Evolutionary conservation across 2,329 filamentous ascomycete species (phyloP), one percentile per base, ranked within the genome.

Genomic region (Fusarium transvaalense): DNA sequence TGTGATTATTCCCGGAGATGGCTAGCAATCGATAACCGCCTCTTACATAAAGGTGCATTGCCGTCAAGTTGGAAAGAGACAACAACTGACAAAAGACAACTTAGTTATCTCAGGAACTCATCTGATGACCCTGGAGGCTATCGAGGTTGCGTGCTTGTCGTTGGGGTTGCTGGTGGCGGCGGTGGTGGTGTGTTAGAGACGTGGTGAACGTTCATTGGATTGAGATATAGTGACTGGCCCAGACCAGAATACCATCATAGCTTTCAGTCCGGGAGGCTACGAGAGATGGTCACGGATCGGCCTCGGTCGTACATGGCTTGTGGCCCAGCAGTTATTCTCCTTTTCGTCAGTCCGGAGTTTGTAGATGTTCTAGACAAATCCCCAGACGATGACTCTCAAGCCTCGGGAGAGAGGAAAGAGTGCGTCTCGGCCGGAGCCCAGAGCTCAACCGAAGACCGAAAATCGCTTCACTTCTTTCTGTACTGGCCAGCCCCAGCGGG

Each of bases 151-250:
- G 57, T 61, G 62, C 54, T 72, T 68, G 61, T 57, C 43, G 54
- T 65, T 66, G 51, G 65, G 64, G 68, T 68, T 69, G 53, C 64
- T 69, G 61, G 74, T 72, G 61, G 74, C 63, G 60, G 63, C 65
- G 58, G 68, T 67, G 68, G 71, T 76, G 74, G 75, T 74, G 72
- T 75, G 74, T 73, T 64, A 73, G 68, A 78, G 77, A 78, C 77
- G 77, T 78, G 77, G 76, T 77, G 66, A 62, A 59, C 74, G 64
- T 68, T 78, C 72, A 78, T 78, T 78, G 77, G 77, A 60, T 74
- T 72, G 48, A 61, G 51, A 69, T 67, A 64, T 59, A 65, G 62
- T 55, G 64, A 58, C 60, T 61, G 68, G 68, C 54, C 70, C 68
- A 73, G 72, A 70, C 37, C 37, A 59, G 54, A 70, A 69, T 63